phyloP scores from a whole-genome alignment of 169 alveolate species.

The Plasmodium knowlesi region DNA sequence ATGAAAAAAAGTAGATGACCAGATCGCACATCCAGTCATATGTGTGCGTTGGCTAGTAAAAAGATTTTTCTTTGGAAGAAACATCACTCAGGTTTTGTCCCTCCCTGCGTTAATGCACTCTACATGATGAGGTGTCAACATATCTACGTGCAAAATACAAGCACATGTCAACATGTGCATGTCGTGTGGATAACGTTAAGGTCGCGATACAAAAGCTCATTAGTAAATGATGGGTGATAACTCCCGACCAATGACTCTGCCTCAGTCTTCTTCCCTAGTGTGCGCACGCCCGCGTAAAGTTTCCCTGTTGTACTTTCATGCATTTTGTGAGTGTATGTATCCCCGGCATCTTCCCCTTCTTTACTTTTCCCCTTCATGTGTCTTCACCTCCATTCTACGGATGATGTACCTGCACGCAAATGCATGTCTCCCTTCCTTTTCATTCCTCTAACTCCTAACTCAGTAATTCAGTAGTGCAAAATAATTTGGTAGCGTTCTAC shows the following conservation, averaged over 20 bases:
- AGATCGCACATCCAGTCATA: neutral
- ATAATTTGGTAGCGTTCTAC: neutral
- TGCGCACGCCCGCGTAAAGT: neutral
- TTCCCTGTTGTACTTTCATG: neutral
- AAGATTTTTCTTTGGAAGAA: neutral
- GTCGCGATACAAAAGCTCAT: neutral
- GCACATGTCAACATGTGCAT: neutral
- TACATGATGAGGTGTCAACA: too few relatives aligned
- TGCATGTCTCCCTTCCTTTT: neutral
- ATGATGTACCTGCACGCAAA: neutral
- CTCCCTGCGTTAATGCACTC: neutral
- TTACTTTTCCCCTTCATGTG: neutral
- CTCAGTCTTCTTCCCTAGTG: neutral
- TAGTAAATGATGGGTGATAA: neutral
- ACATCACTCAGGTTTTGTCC: neutral
- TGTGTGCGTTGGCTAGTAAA: neutral
- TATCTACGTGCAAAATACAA: too few relatives aligned
- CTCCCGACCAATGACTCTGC: neutral
- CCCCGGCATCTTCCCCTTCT: neutral
- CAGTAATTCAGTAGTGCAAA: neutral
- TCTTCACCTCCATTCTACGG: neutral
- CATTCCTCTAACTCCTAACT: neutral
- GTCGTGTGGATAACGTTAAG: neutral
- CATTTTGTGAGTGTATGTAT: neutral
- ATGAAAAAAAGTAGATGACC: neutral